phyloP scores from a whole-genome alignment of 768 basidiomycete species.

The Dioszegia aurantiaca region DNA sequence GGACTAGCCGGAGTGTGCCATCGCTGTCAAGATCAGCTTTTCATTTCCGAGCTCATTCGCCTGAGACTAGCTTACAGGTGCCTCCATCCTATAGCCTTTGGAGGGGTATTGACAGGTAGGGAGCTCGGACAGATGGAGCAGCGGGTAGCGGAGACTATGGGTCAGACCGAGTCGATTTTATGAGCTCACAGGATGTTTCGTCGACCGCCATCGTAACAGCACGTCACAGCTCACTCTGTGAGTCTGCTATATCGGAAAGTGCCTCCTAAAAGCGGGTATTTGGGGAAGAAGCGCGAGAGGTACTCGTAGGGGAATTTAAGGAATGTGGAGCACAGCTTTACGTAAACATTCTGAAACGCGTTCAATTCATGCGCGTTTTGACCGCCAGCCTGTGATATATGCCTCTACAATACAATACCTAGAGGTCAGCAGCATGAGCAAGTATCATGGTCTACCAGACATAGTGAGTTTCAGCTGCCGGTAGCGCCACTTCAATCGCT shows the following conservation, averaged over 20 bases:
- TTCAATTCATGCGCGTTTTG: too few species aligned
- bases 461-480: conserved; percentile 41
- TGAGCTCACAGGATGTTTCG: background rate
- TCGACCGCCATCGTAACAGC: conserved; percentile 1
- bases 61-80: conserved; percentile 3
- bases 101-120: conserved; percentile 6
- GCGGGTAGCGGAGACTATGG: background rate
- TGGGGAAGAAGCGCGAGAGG: too few species aligned
- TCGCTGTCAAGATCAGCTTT: conserved; percentile 1
- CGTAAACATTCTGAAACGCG: background rate
- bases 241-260: too few species aligned
- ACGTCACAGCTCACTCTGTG: too few species aligned
- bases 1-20: background rate
- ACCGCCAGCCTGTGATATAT: too few species aligned
- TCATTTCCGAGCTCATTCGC: background rate
- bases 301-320: too few species aligned
- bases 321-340: too few species aligned
- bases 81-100: conserved; percentile 11
- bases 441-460: conserved; percentile 51
- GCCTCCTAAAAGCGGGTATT: too few species aligned
- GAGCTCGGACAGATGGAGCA: background rate
- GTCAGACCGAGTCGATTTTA: background rate
- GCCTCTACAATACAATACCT: too few species aligned
- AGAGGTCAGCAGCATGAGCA: conserved; percentile 34
- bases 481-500: background rate